Evolutionary conservation across 345 rosid genomes (phyloP), one percentile per base, ranked within the genome.

Genomic region (Cochlearia excelsa): DNA sequence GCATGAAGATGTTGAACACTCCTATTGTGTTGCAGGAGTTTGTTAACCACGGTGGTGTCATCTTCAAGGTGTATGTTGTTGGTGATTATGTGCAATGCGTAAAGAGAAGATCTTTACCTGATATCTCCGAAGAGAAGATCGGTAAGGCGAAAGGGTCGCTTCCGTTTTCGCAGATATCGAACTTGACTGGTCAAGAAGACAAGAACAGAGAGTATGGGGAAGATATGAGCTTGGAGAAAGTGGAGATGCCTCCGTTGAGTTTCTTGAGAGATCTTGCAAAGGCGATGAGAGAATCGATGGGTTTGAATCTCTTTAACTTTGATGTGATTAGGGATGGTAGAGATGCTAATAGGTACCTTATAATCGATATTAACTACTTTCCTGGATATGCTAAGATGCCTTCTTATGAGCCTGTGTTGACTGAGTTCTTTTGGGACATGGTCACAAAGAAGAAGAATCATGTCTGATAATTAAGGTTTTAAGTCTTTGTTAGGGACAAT

Each of bases 351-450:
- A 67, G 77, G 64, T 82, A 77, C 68, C 68, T 80, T 27, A 70
- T 85, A 0, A 76, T 85, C 52, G 92, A 85, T 68, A 73, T 85
- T 52, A 85, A 85, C 75, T 85, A 85, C 76, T 82, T 85, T 57
- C 88, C 88, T 30, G 86, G 92, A 33, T 85, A 75, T 41, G 84
- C 79, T 3, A 85, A 85, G 78, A 70, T 82, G 80, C 88, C 92
- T 0, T 59, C 65, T 61, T 85, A 72, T 44, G 86, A 80, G 77
- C 56, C 74, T 29, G 44, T 82, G 1, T 63, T 85, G 74, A 82
- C 86, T 1, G 60, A 74, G 30, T 85, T 85, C 70, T 70, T 81
- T 63, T 61, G 68, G 66, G 71, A 73, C 46, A 57, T 81, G 64
- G 58, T 80, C 46, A 34, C 58, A 3, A 69, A 69, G 59, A 78